Conservation (phyloP, 257 asterid species). For the Gardenia jasminoides region DNA sequence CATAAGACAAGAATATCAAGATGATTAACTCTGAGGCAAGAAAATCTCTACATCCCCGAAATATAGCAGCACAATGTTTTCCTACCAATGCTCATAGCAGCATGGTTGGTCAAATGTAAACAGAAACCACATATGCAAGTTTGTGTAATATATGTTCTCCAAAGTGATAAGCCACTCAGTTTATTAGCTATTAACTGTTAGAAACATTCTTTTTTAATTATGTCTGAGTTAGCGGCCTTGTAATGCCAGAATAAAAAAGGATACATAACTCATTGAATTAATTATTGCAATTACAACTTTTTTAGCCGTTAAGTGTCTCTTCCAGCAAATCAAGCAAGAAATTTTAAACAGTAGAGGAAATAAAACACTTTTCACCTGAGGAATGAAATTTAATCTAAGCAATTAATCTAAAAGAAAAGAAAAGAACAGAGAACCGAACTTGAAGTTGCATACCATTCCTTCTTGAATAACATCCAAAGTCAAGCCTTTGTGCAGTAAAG, state of each 20-base stretch:
- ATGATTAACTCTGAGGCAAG: neutral
- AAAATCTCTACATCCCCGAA: neutral
- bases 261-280: neutral
- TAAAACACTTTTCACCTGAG: neutral
- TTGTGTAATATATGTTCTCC: neutral
- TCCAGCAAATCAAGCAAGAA: neutral
- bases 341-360: neutral
- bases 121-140: neutral
- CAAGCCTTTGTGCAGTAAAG: conserved; percentile 67
- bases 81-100: neutral
- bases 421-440: conserved; percentile 6
- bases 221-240: neutral
- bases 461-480: conserved; percentile 80
- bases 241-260: no score
- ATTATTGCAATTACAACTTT: neutral
- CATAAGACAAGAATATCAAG: no score
- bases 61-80: neutral
- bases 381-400: neutral
- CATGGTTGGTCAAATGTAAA: neutral
- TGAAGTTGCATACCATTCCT: conserved; percentile 73
- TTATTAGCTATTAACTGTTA: neutral
- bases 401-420: neutral
- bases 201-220: neutral
- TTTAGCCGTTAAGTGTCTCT: neutral
- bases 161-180: neutral